Base-by-base conservation (phyloP, 495 filamentous ascomycete species). In the Lasiosphaeria hispida region DNA sequence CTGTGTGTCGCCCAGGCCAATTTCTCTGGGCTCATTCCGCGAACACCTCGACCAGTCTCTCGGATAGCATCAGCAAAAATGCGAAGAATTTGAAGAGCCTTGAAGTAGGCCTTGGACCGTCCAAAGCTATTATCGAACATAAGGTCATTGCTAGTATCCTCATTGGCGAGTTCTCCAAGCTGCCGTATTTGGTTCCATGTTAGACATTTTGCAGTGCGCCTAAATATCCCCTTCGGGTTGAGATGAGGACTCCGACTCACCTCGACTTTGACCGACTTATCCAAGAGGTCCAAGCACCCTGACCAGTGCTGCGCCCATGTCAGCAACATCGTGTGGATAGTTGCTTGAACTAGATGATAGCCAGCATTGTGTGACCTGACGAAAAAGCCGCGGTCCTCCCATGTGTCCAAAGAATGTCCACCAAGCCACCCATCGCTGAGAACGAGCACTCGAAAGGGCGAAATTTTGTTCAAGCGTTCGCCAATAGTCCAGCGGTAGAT, bases 111-210 rank as follows among this genome's bases (percentile, higher is more conserved):
- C 5, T 41, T 41, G 1, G 58, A 60, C 15, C 53, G 13, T n/a
- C 33, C 34, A 23, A 51, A 60, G 11, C 43, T 49, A 13, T 35
- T 44, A 39, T 56, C 53, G 18, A 60, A 55, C 58, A 60, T 55
- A n/a, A 60, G 18, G 18, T 19, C 7, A 1, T 42, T 37, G 15
- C 44, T 55, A 14, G 37, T 43, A 1, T 60, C 30, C 5, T 50
- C 34, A 11, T 43, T 37, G 2, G 52, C 33, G 11, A 55, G 44
- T 10, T 60, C 58, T 14, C 39, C 7, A 17, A 60, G 58, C 58
- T 60, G 19, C 17, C 13, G 14, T 13, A 2, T 8, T 44, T 7
- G 6, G 13, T 7, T 48, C 45, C 30, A 30, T 34, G n/a, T n/a
- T n/a, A n/a, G n/a, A n/a, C n/a, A n/a, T n/a, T n/a, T n/a, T n/a